Base-by-base conservation (phyloP, 2,329 filamentous ascomycete species). In the Alternaria sp. region DNA sequence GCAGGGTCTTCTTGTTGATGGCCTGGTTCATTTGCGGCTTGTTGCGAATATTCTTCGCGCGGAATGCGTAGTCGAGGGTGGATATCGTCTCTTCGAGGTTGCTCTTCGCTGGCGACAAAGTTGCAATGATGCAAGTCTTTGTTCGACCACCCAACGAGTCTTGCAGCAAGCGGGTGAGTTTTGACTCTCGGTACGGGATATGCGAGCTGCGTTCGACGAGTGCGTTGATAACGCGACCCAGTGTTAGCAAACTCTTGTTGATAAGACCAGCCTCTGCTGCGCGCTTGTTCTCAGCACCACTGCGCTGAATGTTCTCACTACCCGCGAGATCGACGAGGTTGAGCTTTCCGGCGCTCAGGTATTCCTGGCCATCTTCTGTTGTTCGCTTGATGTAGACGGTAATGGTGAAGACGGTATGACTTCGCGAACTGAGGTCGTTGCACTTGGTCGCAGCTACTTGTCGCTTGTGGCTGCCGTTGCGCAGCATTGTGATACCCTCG, bases 371-470 rank as follows among this genome's bases (percentile, higher is more conserved):
- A 64, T 91, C 89, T 51, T 96, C 92, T 3, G 89, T 88, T 1
- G 88, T 88, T 65, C 91, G 90, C 80, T 97, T 97, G 74, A 93
- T 90, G 76, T 94, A 93, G 1, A 94, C 92, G 1, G 95, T 97
- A 63, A 99, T 92, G 8, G 96, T 98, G 77, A 99, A 99, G 21
- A 99, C 91, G 0, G 96, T 99, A 77, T 99, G 96, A 83, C 94
- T 97, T 79, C 96, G 90, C 73, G 94, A 97, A 81, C 94, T 97
- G 59, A 98, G 88, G 73, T 99, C 96, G 79, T 99, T 99, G 87
- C 96, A 99, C 81, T 98, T 98, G n/a, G 96, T 99, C 5, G 96
- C 93, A 6, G 96, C 96, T n/a, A 99, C 96, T 80, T 99, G 96
- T 53, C 96, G 91, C 81, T 94, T 97, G 81, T 96, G 86, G 79